Percentiles rank a stretch among this genome's conserved stretches.
These are phyloP conservation scores for Alternaria postmessia DNA, from an alignment of 2,329 filamentous ascomycete genomes.

Conservation along the genomic window DNA sequence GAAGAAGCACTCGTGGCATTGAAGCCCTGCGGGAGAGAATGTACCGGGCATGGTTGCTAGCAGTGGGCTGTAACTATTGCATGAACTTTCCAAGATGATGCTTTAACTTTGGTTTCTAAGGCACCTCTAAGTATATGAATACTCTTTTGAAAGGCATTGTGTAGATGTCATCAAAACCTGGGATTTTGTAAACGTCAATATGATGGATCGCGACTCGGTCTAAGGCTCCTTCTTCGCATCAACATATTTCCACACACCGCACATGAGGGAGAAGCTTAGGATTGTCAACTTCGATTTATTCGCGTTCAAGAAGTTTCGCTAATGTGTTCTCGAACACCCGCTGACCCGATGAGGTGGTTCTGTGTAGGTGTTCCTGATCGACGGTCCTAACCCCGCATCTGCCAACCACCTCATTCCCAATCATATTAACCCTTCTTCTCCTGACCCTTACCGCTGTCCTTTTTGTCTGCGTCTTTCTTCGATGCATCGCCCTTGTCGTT, in stretches of 20 bases:
- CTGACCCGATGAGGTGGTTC: neutral
- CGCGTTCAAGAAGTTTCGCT: neutral
- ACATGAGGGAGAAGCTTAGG: neutral
- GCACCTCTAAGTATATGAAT: neutral
- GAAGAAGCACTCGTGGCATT: too few relatives aligned
- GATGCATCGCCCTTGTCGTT: constrained; percentile 1
- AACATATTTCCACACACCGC: neutral
- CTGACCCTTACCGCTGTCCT: neutral
- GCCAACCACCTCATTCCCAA: neutral
- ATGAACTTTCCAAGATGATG: too few relatives aligned
- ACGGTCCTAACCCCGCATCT: neutral
- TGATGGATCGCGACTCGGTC: neutral
- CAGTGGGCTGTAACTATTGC: too few relatives aligned
- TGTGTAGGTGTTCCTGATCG: neutral
- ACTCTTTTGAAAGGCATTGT: neutral
- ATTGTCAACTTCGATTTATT: neutral
- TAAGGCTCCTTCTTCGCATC: neutral
- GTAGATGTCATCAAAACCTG: neutral
- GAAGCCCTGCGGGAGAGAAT: too few relatives aligned
- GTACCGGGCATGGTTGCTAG: too few relatives aligned
- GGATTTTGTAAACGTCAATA: neutral
- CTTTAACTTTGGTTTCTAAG: too few relatives aligned
- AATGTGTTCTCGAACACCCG: neutral
- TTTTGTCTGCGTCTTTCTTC: neutral
- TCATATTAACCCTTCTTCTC: constrained; percentile 3